These are phyloP conservation scores for Colletotrichum tofieldiae DNA, from an alignment of 2,329 filamentous ascomycete genomes.

Conservation along the genomic window DNA sequence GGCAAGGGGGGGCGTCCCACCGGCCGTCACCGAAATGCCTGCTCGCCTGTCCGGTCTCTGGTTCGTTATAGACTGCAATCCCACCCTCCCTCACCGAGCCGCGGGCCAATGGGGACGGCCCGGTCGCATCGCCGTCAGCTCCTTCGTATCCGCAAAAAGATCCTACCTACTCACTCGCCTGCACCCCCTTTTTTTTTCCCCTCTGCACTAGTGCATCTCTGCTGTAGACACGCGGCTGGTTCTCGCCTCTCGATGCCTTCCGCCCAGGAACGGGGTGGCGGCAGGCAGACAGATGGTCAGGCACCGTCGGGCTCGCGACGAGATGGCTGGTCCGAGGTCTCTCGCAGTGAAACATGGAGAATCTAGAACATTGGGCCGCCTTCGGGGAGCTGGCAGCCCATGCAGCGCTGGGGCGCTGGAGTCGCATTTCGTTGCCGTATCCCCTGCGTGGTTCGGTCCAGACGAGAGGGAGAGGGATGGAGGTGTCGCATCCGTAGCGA, in stretches of 20 bases:
- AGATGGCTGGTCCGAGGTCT: neutral
- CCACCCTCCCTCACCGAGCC: neutral
- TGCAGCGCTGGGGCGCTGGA: neutral
- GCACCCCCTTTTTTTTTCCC: no score
- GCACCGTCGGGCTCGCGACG: neutral
- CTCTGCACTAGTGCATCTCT: neutral
- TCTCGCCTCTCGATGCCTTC: neutral
- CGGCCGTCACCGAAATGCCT: neutral
- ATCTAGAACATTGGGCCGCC: neutral
- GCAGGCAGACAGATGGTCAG: neutral
- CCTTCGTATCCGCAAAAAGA: neutral
- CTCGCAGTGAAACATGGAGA: neutral
- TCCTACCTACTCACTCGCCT: neutral
- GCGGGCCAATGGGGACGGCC: conserved; percentile 12
- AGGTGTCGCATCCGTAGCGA: neutral
- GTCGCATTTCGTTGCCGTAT: neutral
- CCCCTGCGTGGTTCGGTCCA: neutral
- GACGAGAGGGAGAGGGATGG: neutral
- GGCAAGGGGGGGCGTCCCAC: neutral
- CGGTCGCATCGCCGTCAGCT: neutral
- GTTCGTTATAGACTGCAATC: neutral
- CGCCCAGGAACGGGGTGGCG: neutral
- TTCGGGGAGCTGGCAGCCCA: neutral
- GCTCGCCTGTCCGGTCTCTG: neutral
- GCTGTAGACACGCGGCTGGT: neutral